Conservation (phyloP, 768 basidiomycete genomes). For the Suillus cothurnatus region DNA sequence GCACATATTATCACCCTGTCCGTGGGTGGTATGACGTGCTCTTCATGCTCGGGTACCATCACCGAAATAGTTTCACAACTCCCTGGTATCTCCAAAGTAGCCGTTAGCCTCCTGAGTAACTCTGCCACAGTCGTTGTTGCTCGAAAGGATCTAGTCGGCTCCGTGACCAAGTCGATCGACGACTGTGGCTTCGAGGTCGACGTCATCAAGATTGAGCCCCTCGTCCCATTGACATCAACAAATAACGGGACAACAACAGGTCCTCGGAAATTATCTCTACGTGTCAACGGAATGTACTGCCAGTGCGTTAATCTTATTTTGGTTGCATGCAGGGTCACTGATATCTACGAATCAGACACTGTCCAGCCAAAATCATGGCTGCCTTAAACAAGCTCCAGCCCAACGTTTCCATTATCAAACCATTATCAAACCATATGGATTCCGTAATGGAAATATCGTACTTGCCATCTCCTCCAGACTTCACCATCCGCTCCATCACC, state of each 20-base stretch:
- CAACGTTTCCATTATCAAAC: constrained; percentile 41
- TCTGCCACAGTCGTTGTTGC: constrained; percentile 54
- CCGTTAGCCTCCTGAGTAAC: constrained; percentile 62
- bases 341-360: constrained; percentile 43
- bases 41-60: constrained; percentile 62
- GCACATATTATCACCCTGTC: constrained; percentile 49
- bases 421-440: constrained; percentile 41
- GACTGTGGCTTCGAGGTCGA: constrained; percentile 50
- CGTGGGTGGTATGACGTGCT: constrained; percentile 79
- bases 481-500: constrained; percentile 70
- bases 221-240: constrained; percentile 11
- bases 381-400: constrained; percentile 39
- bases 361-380: constrained; percentile 51
- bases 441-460: constrained; percentile 54
- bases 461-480: constrained; percentile 48
- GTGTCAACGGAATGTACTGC: constrained; percentile 68
- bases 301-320: constrained; percentile 38
- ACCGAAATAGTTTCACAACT: constrained; percentile 50
- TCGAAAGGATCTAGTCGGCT: constrained; percentile 31
- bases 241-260: constrained; percentile 7
- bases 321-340: neutral
- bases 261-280: constrained; percentile 51
- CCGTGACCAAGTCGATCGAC: constrained; percentile 44
- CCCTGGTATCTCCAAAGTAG: constrained; percentile 52
- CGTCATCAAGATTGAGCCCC: constrained; percentile 37